Evolutionary conservation across 257 asterid species (phyloP).

Genomic region (Mitragyna speciosa): DNA sequence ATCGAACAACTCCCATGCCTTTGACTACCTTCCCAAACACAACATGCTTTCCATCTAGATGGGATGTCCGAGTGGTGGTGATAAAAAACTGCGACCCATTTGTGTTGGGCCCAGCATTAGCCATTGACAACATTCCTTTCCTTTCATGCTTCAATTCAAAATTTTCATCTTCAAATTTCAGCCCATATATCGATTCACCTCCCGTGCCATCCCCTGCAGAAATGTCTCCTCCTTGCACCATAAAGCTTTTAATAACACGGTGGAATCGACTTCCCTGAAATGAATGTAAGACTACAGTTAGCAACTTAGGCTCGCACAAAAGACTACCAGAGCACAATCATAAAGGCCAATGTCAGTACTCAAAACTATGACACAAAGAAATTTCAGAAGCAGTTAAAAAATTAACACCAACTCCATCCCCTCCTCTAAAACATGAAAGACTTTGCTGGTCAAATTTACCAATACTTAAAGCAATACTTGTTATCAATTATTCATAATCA

Average conservation of each 20-base stretch:
- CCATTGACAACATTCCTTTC: slow-evolving; percentile 93
- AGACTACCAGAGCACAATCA: not conserved
- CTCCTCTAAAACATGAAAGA: not conserved
- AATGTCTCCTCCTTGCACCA: slow-evolving; percentile 96
- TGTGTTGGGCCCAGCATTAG: slow-evolving; percentile 81
- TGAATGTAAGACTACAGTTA: slow-evolving; percentile 11
- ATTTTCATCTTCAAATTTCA: slow-evolving; percentile 85
- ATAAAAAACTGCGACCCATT: slow-evolving; percentile 92
- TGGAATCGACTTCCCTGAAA: slow-evolving; percentile 74
- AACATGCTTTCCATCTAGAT: slow-evolving; percentile 86
- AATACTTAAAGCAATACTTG: not conserved
- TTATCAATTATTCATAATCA: not conserved
- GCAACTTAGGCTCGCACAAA: not conserved
- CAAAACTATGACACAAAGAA: not conserved
- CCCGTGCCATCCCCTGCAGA: slow-evolving; percentile 94
- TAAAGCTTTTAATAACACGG: slow-evolving; percentile 87
- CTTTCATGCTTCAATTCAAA: slow-evolving; percentile 85
- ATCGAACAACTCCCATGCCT: slow-evolving; percentile 95
- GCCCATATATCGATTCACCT: slow-evolving; percentile 91
- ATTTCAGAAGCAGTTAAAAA: not conserved
- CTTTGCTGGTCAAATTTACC: not conserved
- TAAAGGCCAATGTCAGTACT: not conserved
- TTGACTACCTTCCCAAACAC: slow-evolving; percentile 88
- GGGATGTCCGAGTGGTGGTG: slow-evolving; percentile 88
- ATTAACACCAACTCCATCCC: not conserved